Evolutionary conservation across 2,329 filamentous ascomycete species (phyloP).

Genomic region (Zymoseptoria pseudotritici): DNA sequence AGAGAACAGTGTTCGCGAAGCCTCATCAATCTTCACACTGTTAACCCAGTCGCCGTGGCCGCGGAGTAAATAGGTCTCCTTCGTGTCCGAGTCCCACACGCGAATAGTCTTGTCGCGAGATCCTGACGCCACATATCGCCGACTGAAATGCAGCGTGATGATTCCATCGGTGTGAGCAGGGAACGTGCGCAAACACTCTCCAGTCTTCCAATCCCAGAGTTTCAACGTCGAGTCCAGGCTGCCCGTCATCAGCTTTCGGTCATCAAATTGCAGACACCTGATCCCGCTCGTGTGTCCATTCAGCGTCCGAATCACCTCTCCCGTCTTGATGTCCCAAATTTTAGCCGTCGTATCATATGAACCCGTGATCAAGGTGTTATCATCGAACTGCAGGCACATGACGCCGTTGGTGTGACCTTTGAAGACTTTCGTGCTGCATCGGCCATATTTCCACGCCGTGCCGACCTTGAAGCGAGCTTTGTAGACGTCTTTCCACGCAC

Average conservation of each 20-base stretch:
- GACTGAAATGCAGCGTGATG: slow-evolving; percentile 80
- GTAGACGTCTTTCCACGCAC: slow-evolving; percentile 96
- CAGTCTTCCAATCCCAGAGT: slow-evolving; percentile 95
- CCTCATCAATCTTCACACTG: slow-evolving; percentile 76
- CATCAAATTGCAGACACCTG: slow-evolving; percentile 85
- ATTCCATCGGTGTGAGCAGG: slow-evolving; percentile 74
- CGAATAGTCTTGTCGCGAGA: slow-evolving; percentile 86
- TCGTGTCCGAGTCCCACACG: slow-evolving; percentile 84
- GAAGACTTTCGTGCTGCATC: slow-evolving; percentile 76
- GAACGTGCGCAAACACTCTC: slow-evolving; percentile 75
- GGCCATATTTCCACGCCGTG: slow-evolving; percentile 94
- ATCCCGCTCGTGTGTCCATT: slow-evolving; percentile 76
- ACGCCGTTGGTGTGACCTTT: slow-evolving; percentile 83
- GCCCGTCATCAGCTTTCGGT: slow-evolving; percentile 82
- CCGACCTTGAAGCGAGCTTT: slow-evolving; percentile 91
- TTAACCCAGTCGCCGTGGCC: slow-evolving; percentile 96
- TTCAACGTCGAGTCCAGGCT: slow-evolving; percentile 81
- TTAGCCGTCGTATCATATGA: slow-evolving; percentile 94
- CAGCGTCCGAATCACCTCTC: slow-evolving; percentile 77
- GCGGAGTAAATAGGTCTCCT: slow-evolving; percentile 68
- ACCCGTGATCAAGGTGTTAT: slow-evolving; percentile 84
- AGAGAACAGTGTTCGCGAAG: slow-evolving; percentile 70
- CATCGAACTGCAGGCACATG: slow-evolving; percentile 73
- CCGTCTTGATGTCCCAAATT: slow-evolving; percentile 90
- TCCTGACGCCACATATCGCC: slow-evolving; percentile 75